A percentile compares a stretch with the other conserved stretches of the same genome.
Conservation (phyloP, 1,284 basidiomycete species). For the Fomitiporia mediterranea region DNA sequence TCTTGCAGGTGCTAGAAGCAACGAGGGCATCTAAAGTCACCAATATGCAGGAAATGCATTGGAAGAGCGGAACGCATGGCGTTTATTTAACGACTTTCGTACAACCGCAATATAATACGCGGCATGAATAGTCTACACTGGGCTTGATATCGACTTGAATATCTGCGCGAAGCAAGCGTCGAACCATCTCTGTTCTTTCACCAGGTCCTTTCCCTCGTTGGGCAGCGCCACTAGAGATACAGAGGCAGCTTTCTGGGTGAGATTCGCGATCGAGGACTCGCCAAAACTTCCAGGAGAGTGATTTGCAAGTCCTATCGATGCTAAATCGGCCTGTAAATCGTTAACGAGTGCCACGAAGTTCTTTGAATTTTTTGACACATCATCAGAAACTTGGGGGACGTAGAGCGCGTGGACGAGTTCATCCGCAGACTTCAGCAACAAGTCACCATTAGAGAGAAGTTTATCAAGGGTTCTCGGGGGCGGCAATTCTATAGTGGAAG, state of each 20-base stretch:
- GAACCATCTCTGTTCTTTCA: slow-evolving; percentile 46
- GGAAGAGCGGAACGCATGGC: no score
- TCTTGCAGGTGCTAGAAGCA: no score
- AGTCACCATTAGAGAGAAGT: slow-evolving; percentile 46
- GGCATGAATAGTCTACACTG: background rate
- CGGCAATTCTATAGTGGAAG: slow-evolving; percentile 22
- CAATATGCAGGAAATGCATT: no score
- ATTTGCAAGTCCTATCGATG: slow-evolving; percentile 22
- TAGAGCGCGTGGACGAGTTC: slow-evolving; percentile 62
- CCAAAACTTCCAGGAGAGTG: background rate
- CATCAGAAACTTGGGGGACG: slow-evolving; percentile 47
- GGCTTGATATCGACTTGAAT: slow-evolving; percentile 23
- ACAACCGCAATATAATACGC: no score
- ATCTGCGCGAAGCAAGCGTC: slow-evolving; percentile 59
- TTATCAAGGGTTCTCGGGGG: slow-evolving; percentile 37
- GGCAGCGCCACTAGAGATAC: slow-evolving; percentile 24
- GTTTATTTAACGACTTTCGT: no score
- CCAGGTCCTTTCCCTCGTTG: slow-evolving; percentile 28
- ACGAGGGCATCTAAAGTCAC: no score
- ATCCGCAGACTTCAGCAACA: slow-evolving; percentile 51
- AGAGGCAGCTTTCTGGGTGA: background rate
- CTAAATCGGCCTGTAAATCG: slow-evolving; percentile 33
- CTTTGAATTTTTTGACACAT: slow-evolving; percentile 37
- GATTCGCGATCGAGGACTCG: slow-evolving; percentile 1
- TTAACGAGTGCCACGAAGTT: slow-evolving; percentile 35